These are phyloP conservation scores for Cytospora mali DNA, from an alignment of 2,329 filamentous ascomycete species.

Conservation along the genomic window DNA sequence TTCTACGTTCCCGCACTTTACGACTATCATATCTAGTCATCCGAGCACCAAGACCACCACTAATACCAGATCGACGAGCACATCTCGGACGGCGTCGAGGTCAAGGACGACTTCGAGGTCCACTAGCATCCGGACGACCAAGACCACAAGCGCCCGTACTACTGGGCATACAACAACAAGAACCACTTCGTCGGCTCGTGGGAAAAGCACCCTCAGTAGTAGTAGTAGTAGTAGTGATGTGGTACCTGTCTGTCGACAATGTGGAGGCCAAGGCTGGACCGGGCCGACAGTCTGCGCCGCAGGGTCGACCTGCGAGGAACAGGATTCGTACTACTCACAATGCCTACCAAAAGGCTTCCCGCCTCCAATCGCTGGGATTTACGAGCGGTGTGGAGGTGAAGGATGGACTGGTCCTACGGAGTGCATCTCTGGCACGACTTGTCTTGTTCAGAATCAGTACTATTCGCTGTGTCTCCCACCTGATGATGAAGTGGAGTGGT, in stretches of 20 bases:
- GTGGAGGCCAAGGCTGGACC: not conserved
- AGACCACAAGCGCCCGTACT: not conserved
- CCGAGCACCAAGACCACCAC: not conserved
- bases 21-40: not conserved
- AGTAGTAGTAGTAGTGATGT: too few relatives aligned
- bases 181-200: not conserved
- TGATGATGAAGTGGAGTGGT: not conserved
- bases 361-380: not conserved
- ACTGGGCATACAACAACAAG: not conserved
- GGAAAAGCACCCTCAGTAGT: too few relatives aligned
- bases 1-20: conserved; percentile 18
- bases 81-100: too few relatives aligned
- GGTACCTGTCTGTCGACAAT: not conserved
- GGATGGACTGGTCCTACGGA: not conserved
- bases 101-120: too few relatives aligned
- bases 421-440: not conserved
- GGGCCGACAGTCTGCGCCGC: not conserved
- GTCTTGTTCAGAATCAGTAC: not conserved
- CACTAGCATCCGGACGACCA: not conserved
- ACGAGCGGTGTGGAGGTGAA: not conserved
- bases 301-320: not conserved
- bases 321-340: not conserved
- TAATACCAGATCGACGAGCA: not conserved
- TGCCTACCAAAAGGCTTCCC: not conserved
- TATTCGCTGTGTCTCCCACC: not conserved